These are phyloP conservation scores for Mycogone perniciosa DNA, from an alignment of 2,329 filamentous ascomycete species.

Conservation along the genomic window DNA sequence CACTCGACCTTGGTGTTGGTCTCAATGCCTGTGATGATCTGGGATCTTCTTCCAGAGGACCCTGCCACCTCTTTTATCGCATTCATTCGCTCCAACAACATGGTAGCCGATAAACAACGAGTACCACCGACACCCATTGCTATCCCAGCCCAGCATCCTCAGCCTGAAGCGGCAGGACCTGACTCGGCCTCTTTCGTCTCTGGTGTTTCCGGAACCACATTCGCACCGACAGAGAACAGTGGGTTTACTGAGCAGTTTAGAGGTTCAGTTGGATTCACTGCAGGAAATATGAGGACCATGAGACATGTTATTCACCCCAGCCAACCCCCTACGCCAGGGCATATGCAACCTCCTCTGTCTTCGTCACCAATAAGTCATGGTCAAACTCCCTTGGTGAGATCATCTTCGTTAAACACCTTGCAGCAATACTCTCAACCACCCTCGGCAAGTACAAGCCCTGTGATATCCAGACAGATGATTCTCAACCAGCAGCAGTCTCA, in stretches of 20 bases:
- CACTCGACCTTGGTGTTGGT: constrained; percentile 53
- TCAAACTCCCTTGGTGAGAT: constrained; percentile 15
- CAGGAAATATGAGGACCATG: neutral
- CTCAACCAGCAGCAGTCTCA: constrained; percentile 39
- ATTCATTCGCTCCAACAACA: constrained; percentile 53
- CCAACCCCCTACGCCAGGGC: constrained; percentile 18
- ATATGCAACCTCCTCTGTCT: constrained; percentile 12
- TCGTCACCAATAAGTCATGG: constrained; percentile 19
- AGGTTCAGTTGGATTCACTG: neutral
- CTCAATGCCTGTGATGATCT: constrained; percentile 53
- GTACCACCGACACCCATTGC: constrained; percentile 18
- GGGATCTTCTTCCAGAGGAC: constrained; percentile 53
- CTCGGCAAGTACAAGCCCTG: constrained; percentile 16
- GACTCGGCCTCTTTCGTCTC: constrained; percentile 27
- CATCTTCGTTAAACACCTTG: constrained; percentile 19
- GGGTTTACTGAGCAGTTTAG: constrained; percentile 7
- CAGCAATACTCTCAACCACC: constrained; percentile 19
- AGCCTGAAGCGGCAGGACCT: constrained; percentile 14
- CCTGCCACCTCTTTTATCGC: constrained; percentile 52
- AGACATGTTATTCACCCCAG: constrained; percentile 14
- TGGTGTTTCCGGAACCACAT: constrained; percentile 28
- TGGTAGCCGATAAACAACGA: constrained; percentile 30
- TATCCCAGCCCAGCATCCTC: constrained; percentile 19
- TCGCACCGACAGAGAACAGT: constrained; percentile 25
- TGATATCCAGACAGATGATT: constrained; percentile 36